Evolutionary conservation across 2,329 filamentous ascomycete genomes (phyloP).

Genomic region (Aciculosporium take): DNA sequence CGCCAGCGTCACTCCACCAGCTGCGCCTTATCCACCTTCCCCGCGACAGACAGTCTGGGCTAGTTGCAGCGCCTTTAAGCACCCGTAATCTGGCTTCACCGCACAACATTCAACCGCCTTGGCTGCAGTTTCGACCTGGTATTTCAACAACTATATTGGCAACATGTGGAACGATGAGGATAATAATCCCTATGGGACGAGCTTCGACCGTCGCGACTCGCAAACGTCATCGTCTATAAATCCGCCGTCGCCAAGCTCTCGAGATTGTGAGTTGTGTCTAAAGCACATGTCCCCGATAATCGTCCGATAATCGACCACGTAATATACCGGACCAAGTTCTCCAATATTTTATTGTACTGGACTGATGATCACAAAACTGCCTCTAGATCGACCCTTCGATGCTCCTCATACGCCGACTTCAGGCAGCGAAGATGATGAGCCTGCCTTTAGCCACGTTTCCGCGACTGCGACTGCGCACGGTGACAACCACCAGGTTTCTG

Average conservation of each 20-base stretch:
- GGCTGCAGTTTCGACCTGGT: neutral
- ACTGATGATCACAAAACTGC: neutral
- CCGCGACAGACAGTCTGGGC: conserved; percentile 4
- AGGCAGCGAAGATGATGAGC: conserved; percentile 51
- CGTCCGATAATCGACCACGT: neutral
- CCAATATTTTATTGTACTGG: neutral
- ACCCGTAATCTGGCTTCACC: neutral
- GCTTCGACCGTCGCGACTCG: conserved; percentile 78
- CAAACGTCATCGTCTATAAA: conserved; percentile 54
- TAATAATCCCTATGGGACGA: conserved; percentile 88
- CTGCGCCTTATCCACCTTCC: conserved; percentile 4
- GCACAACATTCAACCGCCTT: neutral
- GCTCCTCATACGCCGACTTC: conserved; percentile 58
- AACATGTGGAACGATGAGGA: conserved; percentile 96
- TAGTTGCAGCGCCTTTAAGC: neutral
- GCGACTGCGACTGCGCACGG: conserved; percentile 12
- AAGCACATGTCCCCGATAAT: neutral
- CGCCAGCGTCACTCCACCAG: conserved; percentile 1
- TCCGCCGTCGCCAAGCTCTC: conserved; percentile 45
- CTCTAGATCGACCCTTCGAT: conserved; percentile 34
- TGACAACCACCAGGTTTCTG: conserved; percentile 34
- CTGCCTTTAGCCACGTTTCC: conserved; percentile 20
- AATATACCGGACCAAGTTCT: neutral
- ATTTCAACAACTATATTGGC: conserved; percentile 4
- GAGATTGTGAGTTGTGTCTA: conserved; percentile 38